phyloP scores from a whole-genome alignment of 345 rosid species.

The Salix viminalis region DNA sequence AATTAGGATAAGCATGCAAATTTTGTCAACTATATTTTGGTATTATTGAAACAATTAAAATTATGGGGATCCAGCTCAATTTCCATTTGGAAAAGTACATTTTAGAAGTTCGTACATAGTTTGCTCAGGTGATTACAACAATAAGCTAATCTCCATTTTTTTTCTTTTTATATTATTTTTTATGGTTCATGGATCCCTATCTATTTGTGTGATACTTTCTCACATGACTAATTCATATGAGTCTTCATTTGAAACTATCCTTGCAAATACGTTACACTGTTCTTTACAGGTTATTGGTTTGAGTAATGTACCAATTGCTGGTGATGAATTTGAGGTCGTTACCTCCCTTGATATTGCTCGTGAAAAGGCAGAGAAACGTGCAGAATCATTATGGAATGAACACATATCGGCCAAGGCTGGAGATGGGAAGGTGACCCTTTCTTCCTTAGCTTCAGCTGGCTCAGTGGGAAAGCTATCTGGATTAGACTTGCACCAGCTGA shows the following conservation, averaged over 20 bases:
- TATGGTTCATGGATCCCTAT: background rate
- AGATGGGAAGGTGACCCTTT: slow-evolving; percentile 92
- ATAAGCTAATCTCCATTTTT: background rate
- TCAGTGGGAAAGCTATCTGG: slow-evolving; percentile 80
- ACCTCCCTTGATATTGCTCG: slow-evolving; percentile 82
- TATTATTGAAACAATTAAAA: background rate
- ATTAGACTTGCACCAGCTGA: slow-evolving; percentile 89
- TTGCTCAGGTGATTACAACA: background rate
- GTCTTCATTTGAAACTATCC: background rate
- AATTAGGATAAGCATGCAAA: background rate
- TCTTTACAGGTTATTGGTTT: slow-evolving; percentile 77
- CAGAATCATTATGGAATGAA: slow-evolving; percentile 60
- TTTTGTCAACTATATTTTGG: background rate
- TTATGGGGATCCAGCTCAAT: background rate
- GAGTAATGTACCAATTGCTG: slow-evolving; percentile 78
- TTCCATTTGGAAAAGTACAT: background rate
- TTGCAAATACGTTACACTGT: slow-evolving; percentile 13
- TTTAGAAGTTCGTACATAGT: background rate
- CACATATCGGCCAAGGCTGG: slow-evolving; percentile 91
- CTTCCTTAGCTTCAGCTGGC: slow-evolving; percentile 89
- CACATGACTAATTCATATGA: background rate
- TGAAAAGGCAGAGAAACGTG: slow-evolving; percentile 74
- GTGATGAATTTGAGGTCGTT: slow-evolving; percentile 90
- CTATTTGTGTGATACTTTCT: background rate
- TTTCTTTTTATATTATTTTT: background rate